Evolutionary conservation across 306 rosid species (phyloP).

Genomic region (Mucuna pruriens): DNA sequence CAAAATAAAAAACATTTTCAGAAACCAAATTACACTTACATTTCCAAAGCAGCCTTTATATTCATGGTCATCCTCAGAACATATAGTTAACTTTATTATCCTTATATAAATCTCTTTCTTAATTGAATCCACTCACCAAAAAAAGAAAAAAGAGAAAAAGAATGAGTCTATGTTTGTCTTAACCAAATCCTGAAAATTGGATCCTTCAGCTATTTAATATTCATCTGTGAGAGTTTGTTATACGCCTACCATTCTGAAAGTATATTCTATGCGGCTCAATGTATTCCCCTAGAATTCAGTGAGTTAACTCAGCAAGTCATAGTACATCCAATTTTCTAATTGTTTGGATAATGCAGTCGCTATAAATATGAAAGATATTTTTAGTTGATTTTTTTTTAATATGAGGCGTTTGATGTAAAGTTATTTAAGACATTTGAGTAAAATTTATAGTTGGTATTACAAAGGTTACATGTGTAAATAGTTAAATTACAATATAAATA

Average conservation of each 20-base stretch:
- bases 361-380: neutral
- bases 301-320: neutral
- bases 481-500: too few species aligned
- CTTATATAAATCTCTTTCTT: neutral
- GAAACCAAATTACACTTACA: neutral
- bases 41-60: slow-evolving; percentile 35
- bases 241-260: neutral
- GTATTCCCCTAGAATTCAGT: neutral
- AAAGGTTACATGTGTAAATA: neutral
- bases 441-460: neutral
- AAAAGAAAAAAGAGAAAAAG: too few species aligned
- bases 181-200: slow-evolving; percentile 25
- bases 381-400: neutral
- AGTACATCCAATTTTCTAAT: neutral
- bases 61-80: slow-evolving; percentile 4
- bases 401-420: neutral
- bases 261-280: neutral
- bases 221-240: neutral
- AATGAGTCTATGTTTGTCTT: slow-evolving; percentile 10
- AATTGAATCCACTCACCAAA: too few species aligned
- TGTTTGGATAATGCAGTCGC: neutral
- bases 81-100: neutral
- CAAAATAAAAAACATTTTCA: neutral
- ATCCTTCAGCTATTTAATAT: slow-evolving; percentile 22
- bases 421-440: neutral